phyloP scores from a whole-genome alignment of 805 yeast genomes.

The Hagleromyces aurorensis region DNA sequence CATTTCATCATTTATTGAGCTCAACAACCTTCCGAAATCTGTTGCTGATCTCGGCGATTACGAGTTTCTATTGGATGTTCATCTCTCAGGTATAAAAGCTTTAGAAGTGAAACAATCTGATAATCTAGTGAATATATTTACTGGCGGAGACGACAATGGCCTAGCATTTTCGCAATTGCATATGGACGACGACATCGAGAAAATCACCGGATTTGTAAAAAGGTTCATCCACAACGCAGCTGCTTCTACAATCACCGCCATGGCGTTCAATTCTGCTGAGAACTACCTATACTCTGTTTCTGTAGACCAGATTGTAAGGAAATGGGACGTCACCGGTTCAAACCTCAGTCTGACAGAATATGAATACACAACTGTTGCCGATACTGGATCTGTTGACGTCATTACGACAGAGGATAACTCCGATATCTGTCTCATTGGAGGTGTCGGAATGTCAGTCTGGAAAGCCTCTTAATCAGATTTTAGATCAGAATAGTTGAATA shows the following conservation, averaged over 20 bases:
- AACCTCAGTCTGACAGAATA: slow-evolving; percentile 31
- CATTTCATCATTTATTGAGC: slow-evolving; percentile 28
- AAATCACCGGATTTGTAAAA: slow-evolving; percentile 19
- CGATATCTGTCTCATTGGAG: slow-evolving; percentile 50
- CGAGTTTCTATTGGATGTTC: slow-evolving; percentile 43
- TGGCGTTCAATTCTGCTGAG: slow-evolving; percentile 32
- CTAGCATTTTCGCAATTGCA: slow-evolving; percentile 37
- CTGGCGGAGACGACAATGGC: slow-evolving; percentile 95
- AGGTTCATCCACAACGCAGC: slow-evolving; percentile 54
- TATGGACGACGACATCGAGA: slow-evolving; percentile 14
- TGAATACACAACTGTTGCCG: slow-evolving; percentile 76
- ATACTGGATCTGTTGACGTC: slow-evolving; percentile 68
- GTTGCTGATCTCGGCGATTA: slow-evolving; percentile 9
- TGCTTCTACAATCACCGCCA: slow-evolving; percentile 75
- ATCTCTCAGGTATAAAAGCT: slow-evolving; percentile 79
- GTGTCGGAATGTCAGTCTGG: slow-evolving; percentile 71
- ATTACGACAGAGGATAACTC: slow-evolving; percentile 23
- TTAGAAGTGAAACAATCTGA: slow-evolving; percentile 13
- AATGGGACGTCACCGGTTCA: slow-evolving; percentile 44
- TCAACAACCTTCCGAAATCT: slow-evolving; percentile 7
- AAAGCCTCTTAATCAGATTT: too few species aligned
- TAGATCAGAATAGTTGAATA: too few species aligned
- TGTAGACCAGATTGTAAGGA: slow-evolving; percentile 71
- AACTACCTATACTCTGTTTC: slow-evolving; percentile 51
- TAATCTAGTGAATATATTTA: slow-evolving; percentile 34